Percentiles rank a stretch among this genome's conserved stretches.
Evolutionary conservation across 2,329 filamentous ascomycete genomes (phyloP).

Genomic region (Colletotrichum lupini): DNA sequence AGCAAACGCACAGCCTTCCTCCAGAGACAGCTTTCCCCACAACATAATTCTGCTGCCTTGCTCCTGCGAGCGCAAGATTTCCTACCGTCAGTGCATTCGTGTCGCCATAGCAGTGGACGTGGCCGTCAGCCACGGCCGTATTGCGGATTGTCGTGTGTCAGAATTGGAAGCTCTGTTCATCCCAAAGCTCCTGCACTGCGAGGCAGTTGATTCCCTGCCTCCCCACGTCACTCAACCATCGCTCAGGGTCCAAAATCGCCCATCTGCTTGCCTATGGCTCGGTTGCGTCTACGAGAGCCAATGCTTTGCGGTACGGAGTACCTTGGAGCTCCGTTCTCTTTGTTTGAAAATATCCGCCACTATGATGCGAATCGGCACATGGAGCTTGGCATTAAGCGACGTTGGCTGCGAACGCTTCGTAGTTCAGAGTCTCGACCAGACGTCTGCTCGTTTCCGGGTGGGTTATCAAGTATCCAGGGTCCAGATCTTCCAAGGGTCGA

Average conservation of each 20-base stretch:
- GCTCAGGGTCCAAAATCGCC: slow-evolving; percentile 4
- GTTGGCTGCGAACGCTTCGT: not conserved
- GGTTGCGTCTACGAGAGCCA: slow-evolving; percentile 1
- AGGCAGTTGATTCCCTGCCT: not conserved
- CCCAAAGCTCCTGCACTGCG: slow-evolving; percentile 7
- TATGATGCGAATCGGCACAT: not conserved
- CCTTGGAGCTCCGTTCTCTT: not conserved
- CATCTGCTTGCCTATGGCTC: not conserved
- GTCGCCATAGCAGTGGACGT: slow-evolving; percentile 32
- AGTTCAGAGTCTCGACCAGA: not conserved
- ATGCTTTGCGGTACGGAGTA: not conserved
- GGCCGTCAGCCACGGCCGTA: slow-evolving; percentile 7
- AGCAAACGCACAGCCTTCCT: slow-evolving; percentile 2
- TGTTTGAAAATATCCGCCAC: slow-evolving; percentile 2
- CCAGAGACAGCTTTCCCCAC: slow-evolving; percentile 7
- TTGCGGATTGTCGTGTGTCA: not conserved
- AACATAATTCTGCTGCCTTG: slow-evolving; percentile 22
- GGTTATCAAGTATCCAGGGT: not conserved
- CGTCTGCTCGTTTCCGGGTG: not conserved
- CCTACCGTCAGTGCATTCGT: slow-evolving; percentile 17
- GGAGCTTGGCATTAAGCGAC: slow-evolving; percentile 6
- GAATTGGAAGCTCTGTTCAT: not conserved
- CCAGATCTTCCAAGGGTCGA: not conserved
- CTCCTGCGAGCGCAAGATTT: not conserved
- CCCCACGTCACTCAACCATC: slow-evolving; percentile 16